Percentiles rank a stretch among this genome's conserved stretches.
Evolutionary conservation across 208 protist species (phyloP).

Genomic region (Acanthamoeba triangularis): DNA sequence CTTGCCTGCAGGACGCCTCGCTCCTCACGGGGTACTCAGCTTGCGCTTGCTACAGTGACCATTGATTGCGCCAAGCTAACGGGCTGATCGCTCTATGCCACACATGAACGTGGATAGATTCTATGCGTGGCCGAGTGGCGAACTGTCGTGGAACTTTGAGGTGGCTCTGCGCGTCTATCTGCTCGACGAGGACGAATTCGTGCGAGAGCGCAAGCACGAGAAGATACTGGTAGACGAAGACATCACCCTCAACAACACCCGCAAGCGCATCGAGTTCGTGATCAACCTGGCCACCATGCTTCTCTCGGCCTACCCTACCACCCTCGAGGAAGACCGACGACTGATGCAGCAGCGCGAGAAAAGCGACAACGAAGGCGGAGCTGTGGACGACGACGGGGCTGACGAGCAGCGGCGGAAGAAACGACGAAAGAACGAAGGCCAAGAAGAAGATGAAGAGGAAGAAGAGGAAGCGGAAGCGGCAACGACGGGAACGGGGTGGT

Average conservation of each 20-base stretch:
- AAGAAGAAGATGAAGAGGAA: too few relatives aligned
- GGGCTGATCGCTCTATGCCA: neutral
- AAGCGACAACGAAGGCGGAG: neutral
- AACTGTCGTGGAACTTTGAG: conserved; percentile 33
- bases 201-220: neutral
- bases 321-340: neutral
- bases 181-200: neutral
- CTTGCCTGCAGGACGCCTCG: conserved; percentile 5
- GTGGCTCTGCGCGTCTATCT: conserved; percentile 30
- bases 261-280: neutral
- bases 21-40: conserved; percentile 8
- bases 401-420: neutral
- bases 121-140: conserved; percentile 26
- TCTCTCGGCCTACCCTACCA: neutral
- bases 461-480: too few relatives aligned
- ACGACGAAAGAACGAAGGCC: neutral
- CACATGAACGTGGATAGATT: neutral
- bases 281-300: neutral
- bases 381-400: neutral
- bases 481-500: neutral
- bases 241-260: neutral
- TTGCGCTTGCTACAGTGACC: too few relatives aligned
- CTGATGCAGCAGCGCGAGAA: neutral
- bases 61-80: too few relatives aligned
- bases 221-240: neutral